phyloP scores from a whole-genome alignment of 176 grass and related monocot genomes.

The Urochloa ruziziensis region DNA sequence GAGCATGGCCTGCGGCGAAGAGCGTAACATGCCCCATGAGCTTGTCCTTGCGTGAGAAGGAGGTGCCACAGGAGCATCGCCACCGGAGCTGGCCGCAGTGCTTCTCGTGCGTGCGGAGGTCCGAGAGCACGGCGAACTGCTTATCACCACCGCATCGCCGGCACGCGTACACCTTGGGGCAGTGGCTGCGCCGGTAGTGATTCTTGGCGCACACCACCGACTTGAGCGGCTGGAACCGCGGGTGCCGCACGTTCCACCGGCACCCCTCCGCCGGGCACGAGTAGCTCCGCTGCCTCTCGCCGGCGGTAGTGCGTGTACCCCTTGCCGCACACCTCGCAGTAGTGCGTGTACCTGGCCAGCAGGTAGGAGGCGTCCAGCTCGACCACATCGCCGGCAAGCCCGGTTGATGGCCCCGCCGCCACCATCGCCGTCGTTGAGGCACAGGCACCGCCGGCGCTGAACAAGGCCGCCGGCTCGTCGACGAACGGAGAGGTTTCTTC shows the following conservation, averaged over 20 bases:
- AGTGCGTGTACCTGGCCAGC: constrained; percentile 92
- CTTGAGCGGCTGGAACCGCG: constrained; percentile 91
- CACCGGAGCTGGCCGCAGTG: constrained; percentile 84
- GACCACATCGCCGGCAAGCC: background rate
- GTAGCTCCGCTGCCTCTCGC: constrained; percentile 33
- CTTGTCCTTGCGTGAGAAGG: constrained; percentile 96
- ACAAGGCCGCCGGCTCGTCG: background rate
- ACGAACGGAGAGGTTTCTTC: background rate
- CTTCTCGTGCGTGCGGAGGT: constrained; percentile 89
- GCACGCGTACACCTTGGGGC: constrained; percentile 94
- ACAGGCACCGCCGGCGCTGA: background rate
- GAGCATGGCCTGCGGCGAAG: constrained; percentile 48
- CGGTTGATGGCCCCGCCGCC: too few species aligned
- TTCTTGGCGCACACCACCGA: constrained; percentile 86
- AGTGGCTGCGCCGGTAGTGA: constrained; percentile 95
- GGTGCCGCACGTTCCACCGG: constrained; percentile 78
- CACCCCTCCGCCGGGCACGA: constrained; percentile 86
- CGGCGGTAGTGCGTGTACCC: constrained; percentile 81
- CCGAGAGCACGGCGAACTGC: constrained; percentile 86
- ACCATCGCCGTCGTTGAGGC: too few species aligned
- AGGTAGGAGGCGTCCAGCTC: constrained; percentile 71
- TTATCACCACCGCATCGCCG: constrained; percentile 84
- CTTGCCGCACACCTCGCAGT: constrained; percentile 88
- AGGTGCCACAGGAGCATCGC: constrained; percentile 88
- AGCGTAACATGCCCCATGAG: constrained; percentile 70